Percentiles rank a stretch among this genome's conserved stretches.
These are phyloP conservation scores for Sisymbrium irio DNA, from an alignment of 345 rosid species.

Conservation along the genomic window DNA sequence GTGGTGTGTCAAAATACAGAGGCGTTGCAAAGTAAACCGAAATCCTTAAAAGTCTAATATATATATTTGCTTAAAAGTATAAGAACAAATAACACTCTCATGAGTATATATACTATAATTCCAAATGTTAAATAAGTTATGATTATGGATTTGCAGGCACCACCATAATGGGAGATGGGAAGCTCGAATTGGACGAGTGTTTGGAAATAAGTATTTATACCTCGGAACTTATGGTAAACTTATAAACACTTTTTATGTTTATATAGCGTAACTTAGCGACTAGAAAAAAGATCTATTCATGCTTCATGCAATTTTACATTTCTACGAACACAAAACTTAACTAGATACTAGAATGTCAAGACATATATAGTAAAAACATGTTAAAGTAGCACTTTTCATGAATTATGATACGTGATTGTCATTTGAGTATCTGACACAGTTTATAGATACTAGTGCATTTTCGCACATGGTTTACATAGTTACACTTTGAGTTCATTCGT, in stretches of 20 bases:
- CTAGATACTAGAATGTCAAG: neutral
- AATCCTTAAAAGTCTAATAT: neutral
- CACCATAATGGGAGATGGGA: slow-evolving; percentile 89
- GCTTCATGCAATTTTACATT: neutral
- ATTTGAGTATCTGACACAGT: neutral
- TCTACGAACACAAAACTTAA: neutral
- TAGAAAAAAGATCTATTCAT: neutral
- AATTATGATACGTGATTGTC: neutral
- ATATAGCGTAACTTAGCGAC: neutral
- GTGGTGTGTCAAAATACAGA: slow-evolving; percentile 91
- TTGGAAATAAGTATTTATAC: slow-evolving; percentile 71
- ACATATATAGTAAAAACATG: neutral
- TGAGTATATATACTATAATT: neutral
- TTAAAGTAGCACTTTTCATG: neutral
- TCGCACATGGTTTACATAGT: neutral
- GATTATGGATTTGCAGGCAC: slow-evolving; percentile 41
- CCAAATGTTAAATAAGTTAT: neutral
- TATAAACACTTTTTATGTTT: neutral
- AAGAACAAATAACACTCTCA: neutral
- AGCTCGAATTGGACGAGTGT: slow-evolving; percentile 74
- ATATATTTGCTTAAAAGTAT: neutral
- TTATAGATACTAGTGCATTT: neutral
- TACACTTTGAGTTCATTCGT: neutral
- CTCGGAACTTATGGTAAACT: slow-evolving; percentile 63
- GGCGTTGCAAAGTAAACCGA: slow-evolving; percentile 81